Base-by-base conservation (phyloP, 2,329 filamentous ascomycete species). In the Elsinoe ampelina region DNA sequence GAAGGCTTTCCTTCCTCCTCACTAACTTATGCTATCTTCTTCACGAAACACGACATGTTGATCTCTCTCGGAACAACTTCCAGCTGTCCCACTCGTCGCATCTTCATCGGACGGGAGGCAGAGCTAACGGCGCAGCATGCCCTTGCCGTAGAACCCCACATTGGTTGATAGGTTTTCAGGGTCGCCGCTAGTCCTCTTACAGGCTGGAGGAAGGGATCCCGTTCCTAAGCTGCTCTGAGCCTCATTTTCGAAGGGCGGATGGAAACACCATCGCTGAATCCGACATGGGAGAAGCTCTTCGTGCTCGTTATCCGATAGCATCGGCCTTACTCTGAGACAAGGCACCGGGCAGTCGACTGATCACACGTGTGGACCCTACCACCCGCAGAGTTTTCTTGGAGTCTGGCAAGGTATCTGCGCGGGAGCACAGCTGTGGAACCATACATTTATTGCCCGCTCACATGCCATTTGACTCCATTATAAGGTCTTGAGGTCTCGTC, bases 281-380 rank as follows among this genome's bases (percentile, higher is more conserved):
- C n/a, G n/a, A n/a, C n/a, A n/a, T n/a, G 22, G 45, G 45, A 50
- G 45, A 50, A 50, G 45, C 45, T 35, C 35, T 50, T 8, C 15
- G 35, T 50, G 34, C 45, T 34, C 45, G 34, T 41, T 20, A 20
- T 36, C 34, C 26, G 32, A 36, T 22, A 20, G 45, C 26, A 50
- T 5, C 17, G 45, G 30, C 13, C 26, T 20, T 50, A 36, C 13
- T 20, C 17, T 52, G 48, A 52, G 48, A 52, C 48, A 39, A 26
- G 48, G 48, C 15, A 15, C 30, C 12, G n/a, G 13, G 41, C 41
- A 30, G 26, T 19, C 20, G 41, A 22, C 26, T 50, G 45, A 34
- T 34, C n/a, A 17, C 32, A 19, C 4, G n/a, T 34, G 45, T 50
- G 45, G 45, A 50, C 35, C 45, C 45, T 12, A 17, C 26, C 6